Evolutionary conservation across 441 rosid species (phyloP).

Genomic region (Erodium moschatum): DNA sequence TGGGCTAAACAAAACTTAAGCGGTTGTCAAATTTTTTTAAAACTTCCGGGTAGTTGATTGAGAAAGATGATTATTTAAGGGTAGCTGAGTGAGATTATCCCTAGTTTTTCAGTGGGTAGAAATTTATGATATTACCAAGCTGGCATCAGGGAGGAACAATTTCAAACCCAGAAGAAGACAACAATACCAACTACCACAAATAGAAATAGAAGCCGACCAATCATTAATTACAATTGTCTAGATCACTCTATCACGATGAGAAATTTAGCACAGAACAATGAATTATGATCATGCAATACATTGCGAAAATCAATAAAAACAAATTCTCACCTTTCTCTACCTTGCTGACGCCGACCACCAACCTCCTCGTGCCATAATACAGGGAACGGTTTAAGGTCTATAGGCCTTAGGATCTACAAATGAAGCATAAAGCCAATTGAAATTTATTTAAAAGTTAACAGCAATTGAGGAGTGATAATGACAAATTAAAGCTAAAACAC

Average conservation of each 20-base stretch:
- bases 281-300: not conserved
- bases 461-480: not conserved
- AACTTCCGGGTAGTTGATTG: too few relatives aligned
- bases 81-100: too few relatives aligned
- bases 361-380: conserved; percentile 87
- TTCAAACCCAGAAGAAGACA: not conserved
- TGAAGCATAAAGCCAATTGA: not conserved
- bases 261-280: not conserved
- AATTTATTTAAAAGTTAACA: not conserved
- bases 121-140: not conserved
- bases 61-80: too few relatives aligned
- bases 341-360: conserved; percentile 55
- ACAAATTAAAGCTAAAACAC: not conserved
- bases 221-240: not conserved
- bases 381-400: conserved; percentile 78
- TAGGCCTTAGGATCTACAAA: conserved; percentile 57
- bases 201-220: not conserved
- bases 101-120: not conserved
- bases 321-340: conserved; percentile 61
- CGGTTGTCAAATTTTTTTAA: too few relatives aligned
- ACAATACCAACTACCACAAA: not conserved
- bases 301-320: not conserved
- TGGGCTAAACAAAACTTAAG: too few relatives aligned
- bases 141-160: not conserved
- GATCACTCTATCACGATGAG: not conserved